Conservation (phyloP, 345 rosid species). For the Hevea brasiliensis region DNA sequence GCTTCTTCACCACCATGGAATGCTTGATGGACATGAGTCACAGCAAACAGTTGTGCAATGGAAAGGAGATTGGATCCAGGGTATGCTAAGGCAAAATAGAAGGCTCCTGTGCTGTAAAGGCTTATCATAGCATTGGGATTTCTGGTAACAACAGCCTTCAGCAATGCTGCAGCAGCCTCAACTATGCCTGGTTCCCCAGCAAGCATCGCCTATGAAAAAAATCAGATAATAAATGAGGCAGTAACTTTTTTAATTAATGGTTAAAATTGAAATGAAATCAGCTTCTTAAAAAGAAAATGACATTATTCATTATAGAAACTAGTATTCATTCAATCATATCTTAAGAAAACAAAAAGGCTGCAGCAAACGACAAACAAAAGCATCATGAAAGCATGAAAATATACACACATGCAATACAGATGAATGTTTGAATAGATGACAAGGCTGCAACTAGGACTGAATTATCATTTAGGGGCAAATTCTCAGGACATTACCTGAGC, state of each 20-base stretch:
- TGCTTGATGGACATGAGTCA: constrained; percentile 97
- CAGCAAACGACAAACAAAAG: background rate
- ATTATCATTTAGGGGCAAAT: background rate
- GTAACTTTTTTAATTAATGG: background rate
- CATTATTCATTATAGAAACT: background rate
- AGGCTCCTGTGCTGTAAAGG: constrained; percentile 92
- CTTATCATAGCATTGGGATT: constrained; percentile 98
- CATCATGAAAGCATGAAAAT: background rate
- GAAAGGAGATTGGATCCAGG: constrained; percentile 95
- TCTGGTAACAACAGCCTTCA: constrained; percentile 94
- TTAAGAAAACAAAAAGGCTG: too few relatives aligned
- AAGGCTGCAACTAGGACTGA: background rate
- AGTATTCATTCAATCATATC: background rate
- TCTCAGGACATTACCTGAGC: constrained; percentile 67
- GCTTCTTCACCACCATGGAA: constrained; percentile 99
- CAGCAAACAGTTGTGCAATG: constrained; percentile 86
- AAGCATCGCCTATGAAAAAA: constrained; percentile 65
- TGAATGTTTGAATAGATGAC: background rate
- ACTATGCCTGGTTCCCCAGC: constrained; percentile 97
- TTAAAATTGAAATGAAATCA: background rate
- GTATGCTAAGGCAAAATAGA: constrained; percentile 92
- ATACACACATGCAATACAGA: too few relatives aligned
- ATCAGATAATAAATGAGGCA: constrained; percentile 5
- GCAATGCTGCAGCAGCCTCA: constrained; percentile 88
- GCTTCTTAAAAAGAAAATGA: background rate